These are phyloP conservation scores for Smallanthus sonchifolius DNA, from an alignment of 129 eudicot genomes.

Conservation along the genomic window DNA sequence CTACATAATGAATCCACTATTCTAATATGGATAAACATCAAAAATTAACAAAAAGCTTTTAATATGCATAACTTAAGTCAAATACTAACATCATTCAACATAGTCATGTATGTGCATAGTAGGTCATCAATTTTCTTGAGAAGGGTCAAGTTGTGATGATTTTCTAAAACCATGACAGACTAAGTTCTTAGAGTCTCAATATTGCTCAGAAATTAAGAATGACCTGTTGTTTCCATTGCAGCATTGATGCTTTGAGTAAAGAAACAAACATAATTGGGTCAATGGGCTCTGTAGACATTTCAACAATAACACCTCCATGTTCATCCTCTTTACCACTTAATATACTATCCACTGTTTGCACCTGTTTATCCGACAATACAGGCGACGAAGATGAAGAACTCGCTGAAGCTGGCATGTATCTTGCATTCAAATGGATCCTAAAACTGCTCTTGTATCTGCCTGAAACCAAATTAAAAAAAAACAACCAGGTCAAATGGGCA, in stretches of 20 bases:
- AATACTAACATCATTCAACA: not conserved
- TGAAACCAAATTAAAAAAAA: constrained; percentile 8
- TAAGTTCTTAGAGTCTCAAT: no score
- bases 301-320: constrained; percentile 66
- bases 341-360: constrained; percentile 19
- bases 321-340: constrained; percentile 47
- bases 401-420: constrained; percentile 28
- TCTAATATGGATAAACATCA: not conserved
- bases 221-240: constrained; percentile 67
- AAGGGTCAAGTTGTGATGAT: not conserved
- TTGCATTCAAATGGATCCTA: constrained; percentile 9
- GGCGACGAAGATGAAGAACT: constrained; percentile 16
- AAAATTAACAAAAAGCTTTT: not conserved
- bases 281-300: constrained; percentile 51
- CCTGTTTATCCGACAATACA: constrained; percentile 29
- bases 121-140: not conserved
- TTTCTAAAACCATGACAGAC: no score
- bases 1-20: not conserved
- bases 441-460: constrained; percentile 18
- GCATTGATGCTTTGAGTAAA: constrained; percentile 51
- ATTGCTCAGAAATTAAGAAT: no score
- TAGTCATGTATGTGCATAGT: not conserved
- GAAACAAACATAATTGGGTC: constrained; percentile 46
- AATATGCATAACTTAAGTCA: not conserved
- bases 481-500: not conserved